A percentile compares a stretch with the other conserved stretches of the same genome.
Evolutionary conservation across 768 basidiomycete species (phyloP).

Genomic region (Dioszegia hungarica): DNA sequence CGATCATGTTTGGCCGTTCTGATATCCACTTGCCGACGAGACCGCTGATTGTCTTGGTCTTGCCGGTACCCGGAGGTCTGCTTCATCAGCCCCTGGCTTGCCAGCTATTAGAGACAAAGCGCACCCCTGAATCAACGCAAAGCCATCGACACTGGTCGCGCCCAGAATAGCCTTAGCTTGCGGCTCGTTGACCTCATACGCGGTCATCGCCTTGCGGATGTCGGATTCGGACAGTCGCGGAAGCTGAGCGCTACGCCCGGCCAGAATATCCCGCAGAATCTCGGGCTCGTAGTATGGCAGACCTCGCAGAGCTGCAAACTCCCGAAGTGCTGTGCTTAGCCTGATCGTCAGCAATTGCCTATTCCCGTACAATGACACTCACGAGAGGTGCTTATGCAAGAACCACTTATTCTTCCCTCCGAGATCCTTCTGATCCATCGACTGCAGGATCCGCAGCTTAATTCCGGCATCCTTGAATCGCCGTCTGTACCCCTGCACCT

Average conservation of each 20-base stretch:
- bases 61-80: constrained; percentile 96
- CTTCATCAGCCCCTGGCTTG: background rate
- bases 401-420: constrained; percentile 65
- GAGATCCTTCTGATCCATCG: constrained; percentile 55
- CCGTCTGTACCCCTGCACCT: constrained; percentile 57
- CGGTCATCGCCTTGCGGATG: constrained; percentile 62
- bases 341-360: constrained; percentile 52
- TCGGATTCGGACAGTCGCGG: constrained; percentile 55
- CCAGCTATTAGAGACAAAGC: constrained; percentile 15
- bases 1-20: constrained; percentile 50
- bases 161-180: constrained; percentile 84
- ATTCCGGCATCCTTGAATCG: constrained; percentile 56
- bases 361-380: constrained; percentile 33
- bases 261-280: constrained; percentile 64
- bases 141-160: constrained; percentile 67
- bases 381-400: constrained; percentile 79
- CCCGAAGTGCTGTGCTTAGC: constrained; percentile 82
- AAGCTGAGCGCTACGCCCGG: constrained; percentile 57
- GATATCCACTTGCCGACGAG: constrained; percentile 79
- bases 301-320: constrained; percentile 79
- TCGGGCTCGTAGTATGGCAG: constrained; percentile 69
- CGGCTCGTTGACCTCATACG: constrained; percentile 79
- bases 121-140: constrained; percentile 91
- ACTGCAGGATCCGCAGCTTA: constrained; percentile 54
- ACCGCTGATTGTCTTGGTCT: constrained; percentile 95